Conservation (phyloP, 345 rosid genomes). For the Salix suchowensis region DNA sequence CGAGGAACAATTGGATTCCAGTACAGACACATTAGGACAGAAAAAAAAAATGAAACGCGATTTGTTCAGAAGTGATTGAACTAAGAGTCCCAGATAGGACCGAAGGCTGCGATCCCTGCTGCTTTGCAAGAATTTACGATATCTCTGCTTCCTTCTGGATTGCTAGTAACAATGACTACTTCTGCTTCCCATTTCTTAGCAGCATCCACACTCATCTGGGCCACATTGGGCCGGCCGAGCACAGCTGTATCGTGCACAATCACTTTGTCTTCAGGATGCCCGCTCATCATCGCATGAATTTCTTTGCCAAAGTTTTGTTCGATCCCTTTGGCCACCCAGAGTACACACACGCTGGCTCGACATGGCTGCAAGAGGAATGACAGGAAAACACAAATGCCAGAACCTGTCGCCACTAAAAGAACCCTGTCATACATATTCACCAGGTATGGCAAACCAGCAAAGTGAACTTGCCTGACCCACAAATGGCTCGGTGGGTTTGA, state of each 20-base stretch:
- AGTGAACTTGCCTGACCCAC: slow-evolving; percentile 76
- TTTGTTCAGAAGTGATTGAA: not conserved
- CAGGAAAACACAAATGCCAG: slow-evolving; percentile 77
- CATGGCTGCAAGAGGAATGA: slow-evolving; percentile 72
- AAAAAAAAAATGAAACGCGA: not conserved
- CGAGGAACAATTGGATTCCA: not conserved
- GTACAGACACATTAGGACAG: not conserved
- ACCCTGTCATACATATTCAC: slow-evolving; percentile 69
- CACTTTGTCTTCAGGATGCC: slow-evolving; percentile 49
- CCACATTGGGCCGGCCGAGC: slow-evolving; percentile 63
- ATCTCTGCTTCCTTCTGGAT: slow-evolving; percentile 83
- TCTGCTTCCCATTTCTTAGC: slow-evolving; percentile 67
- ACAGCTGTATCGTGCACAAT: slow-evolving; percentile 67
- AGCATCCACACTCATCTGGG: slow-evolving; percentile 57
- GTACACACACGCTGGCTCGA: slow-evolving; percentile 46
- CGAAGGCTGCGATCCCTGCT: slow-evolving; percentile 63
- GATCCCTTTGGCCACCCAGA: slow-evolving; percentile 80
- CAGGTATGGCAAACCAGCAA: slow-evolving; percentile 74
- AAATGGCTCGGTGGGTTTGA: slow-evolving; percentile 62
- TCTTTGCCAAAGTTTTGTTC: slow-evolving; percentile 66
- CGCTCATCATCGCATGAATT: slow-evolving; percentile 48
- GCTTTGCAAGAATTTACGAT: slow-evolving; percentile 64
- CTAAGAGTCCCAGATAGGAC: slow-evolving; percentile 93
- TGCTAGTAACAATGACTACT: slow-evolving; percentile 79
- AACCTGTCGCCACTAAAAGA: slow-evolving; percentile 75